A percentile compares a stretch with the other conserved stretches of the same genome.
Conservation (phyloP, 2,329 filamentous ascomycete genomes). For the Monilinia polystroma region DNA sequence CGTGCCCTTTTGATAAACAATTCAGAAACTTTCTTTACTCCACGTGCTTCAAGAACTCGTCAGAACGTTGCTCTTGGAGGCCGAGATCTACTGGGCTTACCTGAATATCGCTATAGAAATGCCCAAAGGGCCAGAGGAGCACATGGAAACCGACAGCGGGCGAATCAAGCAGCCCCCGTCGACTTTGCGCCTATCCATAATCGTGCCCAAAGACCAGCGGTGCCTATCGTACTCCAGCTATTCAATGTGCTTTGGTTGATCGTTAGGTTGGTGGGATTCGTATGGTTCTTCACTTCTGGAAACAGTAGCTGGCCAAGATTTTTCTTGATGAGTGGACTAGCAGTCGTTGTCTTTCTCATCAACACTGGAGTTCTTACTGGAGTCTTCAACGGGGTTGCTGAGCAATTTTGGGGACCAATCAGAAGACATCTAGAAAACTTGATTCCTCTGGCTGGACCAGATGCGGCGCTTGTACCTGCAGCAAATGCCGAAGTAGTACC, state of each 20-base stretch:
- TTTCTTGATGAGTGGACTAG: slow-evolving; percentile 54
- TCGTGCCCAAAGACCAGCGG: slow-evolving; percentile 15
- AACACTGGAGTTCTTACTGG: slow-evolving; percentile 61
- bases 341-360: slow-evolving; percentile 55
- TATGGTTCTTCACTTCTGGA: slow-evolving; percentile 64
- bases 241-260: slow-evolving; percentile 55
- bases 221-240: slow-evolving; percentile 15
- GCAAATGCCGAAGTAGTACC: slow-evolving; percentile 38
- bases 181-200: slow-evolving; percentile 28
- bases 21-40: slow-evolving; percentile 53
- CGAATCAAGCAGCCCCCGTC: slow-evolving; percentile 24
- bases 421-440: slow-evolving; percentile 59
- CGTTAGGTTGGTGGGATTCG: slow-evolving; percentile 56
- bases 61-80: slow-evolving; percentile 11
- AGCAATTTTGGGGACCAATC: slow-evolving; percentile 56
- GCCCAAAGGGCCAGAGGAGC: slow-evolving; percentile 27
- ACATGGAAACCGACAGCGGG: slow-evolving; percentile 26
- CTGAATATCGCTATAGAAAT: slow-evolving; percentile 35
- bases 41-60: slow-evolving; percentile 38
- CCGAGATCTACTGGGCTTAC: slow-evolving; percentile 26
- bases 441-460: slow-evolving; percentile 52
- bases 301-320: slow-evolving; percentile 59
- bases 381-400: slow-evolving; percentile 54
- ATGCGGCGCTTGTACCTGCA: slow-evolving; percentile 39
- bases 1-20: slow-evolving; percentile 57